Evolutionary conservation across 352 stramenopile species (phyloP), one percentile per base, ranked within the genome.

Genomic region (Phytophthora cryptogea): DNA sequence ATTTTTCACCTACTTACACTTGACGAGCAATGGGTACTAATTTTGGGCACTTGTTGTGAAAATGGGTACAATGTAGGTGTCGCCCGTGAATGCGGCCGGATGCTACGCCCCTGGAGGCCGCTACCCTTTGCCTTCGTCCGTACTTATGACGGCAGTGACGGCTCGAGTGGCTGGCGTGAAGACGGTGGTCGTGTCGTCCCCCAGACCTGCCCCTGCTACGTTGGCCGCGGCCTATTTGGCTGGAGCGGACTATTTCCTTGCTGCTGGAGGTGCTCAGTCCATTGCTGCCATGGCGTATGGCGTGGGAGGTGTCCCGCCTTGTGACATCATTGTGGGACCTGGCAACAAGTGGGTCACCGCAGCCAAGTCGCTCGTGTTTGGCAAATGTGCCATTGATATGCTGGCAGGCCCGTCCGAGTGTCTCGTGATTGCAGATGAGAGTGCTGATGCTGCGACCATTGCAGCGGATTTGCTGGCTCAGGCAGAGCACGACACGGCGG

Each of bases 261-360:
- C 80, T 0, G 75, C 90, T 23, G 89, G 86, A 5, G 88, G 88
- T 7, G 88, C 87, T 0, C 85, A 93, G 62, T 47, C 97, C 17
- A 98, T 99, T 54, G 96, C 87, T 8, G 88, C 93, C 4, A 96
- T 99, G 92, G 97, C 97, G 0, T 98, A 98, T 70, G 97, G 97
- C 27, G 74, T 98, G 5, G 83, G 81, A 20, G 72, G 80, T 17
- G 72, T 99, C 6, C 93, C 96, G 0, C 31, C 83, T 8, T 99
- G 95, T 69, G 97, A 99, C 79, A 97, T 99, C 59, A 98, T 99
- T 68, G 97, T 99, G 26, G 97, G 97, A 31, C 97, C 97, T 1
- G 97, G 97, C 27, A 99, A 99, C 85, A 98, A 98, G 74, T 99
- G 96, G 96, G 97, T 99, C n/a, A 99, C 97, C 8, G 97, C 97